phyloP scores from a whole-genome alignment of 108 stramenopile species.

The Nitzschia putrida region DNA sequence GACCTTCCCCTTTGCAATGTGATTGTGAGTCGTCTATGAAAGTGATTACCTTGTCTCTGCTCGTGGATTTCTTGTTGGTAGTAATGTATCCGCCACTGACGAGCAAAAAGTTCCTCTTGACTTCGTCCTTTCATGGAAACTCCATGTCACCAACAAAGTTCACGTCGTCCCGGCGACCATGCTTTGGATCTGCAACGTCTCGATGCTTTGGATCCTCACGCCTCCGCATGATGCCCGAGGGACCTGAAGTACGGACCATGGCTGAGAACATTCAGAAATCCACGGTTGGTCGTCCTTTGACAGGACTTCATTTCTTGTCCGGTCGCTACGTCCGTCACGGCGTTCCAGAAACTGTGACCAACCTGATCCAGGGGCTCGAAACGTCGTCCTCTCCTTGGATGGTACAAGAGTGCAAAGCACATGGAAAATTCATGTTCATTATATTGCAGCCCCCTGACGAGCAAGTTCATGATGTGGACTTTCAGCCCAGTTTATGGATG shows the following conservation, averaged over 20 bases:
- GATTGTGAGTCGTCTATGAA: no score
- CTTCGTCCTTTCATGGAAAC: no score
- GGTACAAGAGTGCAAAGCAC: conserved; percentile 69
- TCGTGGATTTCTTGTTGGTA: no score
- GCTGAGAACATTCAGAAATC: conserved; percentile 69
- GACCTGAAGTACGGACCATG: conserved; percentile 81
- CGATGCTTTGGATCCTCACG: neutral
- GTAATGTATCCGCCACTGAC: no score
- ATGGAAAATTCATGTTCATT: conserved; percentile 88
- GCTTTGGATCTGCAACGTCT: no score
- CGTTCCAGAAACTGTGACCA: conserved; percentile 32
- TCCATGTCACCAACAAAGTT: no score
- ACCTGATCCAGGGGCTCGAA: no score
- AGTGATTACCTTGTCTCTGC: no score
- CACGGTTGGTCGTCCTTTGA: conserved; percentile 61
- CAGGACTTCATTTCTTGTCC: conserved; percentile 67
- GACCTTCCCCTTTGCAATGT: no score
- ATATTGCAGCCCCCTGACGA: conserved; percentile 37
- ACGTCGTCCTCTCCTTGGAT: conserved; percentile 35
- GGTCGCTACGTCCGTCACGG: conserved; percentile 75
- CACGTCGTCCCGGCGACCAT: no score
- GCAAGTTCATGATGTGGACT: conserved; percentile 42
- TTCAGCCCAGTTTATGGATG: conserved; percentile 80
- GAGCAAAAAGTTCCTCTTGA: no score
- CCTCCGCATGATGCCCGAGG: conserved; percentile 86